Evolutionary conservation across 106 monocot species (phyloP).

Genomic region (Posidonia australis): DNA sequence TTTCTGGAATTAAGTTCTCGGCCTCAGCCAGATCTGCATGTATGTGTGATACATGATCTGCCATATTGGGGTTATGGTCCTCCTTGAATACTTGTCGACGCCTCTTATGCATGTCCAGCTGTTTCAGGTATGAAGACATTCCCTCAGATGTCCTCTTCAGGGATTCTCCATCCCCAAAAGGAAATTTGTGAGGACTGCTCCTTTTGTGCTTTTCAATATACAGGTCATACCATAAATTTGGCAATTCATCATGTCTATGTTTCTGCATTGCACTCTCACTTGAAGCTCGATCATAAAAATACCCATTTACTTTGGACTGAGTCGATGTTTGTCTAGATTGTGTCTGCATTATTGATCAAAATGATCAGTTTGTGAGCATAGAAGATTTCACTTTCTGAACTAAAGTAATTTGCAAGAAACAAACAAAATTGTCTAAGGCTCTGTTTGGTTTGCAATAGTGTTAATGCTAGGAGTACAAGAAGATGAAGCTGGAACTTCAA

Average conservation of each 20-base stretch:
- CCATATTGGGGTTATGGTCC: slow-evolving; percentile 10
- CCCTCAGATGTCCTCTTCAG: slow-evolving; percentile 73
- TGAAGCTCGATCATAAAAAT: slow-evolving; percentile 2
- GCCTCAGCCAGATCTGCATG: slow-evolving; percentile 34
- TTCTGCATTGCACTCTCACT: slow-evolving; percentile 23
- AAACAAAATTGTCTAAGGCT: background rate
- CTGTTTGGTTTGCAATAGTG: too few relatives aligned
- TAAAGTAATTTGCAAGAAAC: background rate
- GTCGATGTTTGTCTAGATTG: slow-evolving; percentile 31
- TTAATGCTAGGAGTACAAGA: too few relatives aligned
- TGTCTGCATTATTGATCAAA: slow-evolving; percentile 25
- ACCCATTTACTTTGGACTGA: slow-evolving; percentile 27
- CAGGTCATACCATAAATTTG: slow-evolving; percentile 62
- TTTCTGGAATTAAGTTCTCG: slow-evolving; percentile 66
- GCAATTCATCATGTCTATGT: slow-evolving; percentile 42
- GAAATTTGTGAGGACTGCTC: slow-evolving; percentile 32
- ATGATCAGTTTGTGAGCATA: background rate
- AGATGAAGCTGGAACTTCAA: too few relatives aligned
- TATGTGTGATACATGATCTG: slow-evolving; percentile 26
- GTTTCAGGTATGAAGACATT: slow-evolving; percentile 60
- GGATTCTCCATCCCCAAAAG: slow-evolving; percentile 47
- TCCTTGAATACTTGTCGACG: slow-evolving; percentile 38
- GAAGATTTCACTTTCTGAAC: background rate
- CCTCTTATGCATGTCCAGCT: slow-evolving; percentile 45
- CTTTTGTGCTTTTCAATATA: slow-evolving; percentile 39